Base-by-base conservation (phyloP, 2,329 filamentous ascomycete genomes). In the Pestalotiopsis sp. region DNA sequence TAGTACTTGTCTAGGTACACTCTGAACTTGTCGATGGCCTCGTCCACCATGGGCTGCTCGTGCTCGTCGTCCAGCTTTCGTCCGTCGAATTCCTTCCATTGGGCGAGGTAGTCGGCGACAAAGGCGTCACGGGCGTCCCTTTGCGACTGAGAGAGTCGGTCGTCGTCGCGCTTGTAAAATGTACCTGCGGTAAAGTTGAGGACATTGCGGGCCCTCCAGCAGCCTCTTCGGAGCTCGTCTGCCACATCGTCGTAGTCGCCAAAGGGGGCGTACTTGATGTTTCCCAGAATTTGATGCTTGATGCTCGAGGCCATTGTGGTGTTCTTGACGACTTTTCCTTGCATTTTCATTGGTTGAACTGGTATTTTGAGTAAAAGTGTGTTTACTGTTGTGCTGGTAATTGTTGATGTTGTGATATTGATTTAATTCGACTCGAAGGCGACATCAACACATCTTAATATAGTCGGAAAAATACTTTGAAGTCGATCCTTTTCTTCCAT, bases 1-100 rank as follows among this genome's bases (percentile, higher is more conserved):
- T 73, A 74, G 52, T 70, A 74, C 1, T 66, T 40, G 57, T 74
- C 72, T 2, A 75, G 57, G 14, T 62, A 39, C 3, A 65, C 5
- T 10, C 68, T 65, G 5, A 70, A 63, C 17, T n/a, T 13, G 24
- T 26, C 26, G 1, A 58, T 17, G 7, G 22, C 14, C 10, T 26
- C 56, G 17, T 26, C 22, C 20, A 24, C n/a, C 10, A 20, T 58
- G 11, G 56, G 56, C 26, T 26, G 20, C 4, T 10, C 56, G 10
- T 20, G 56, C 10, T 58, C 56, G 4, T 58, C 56, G 11, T 22
- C n/a, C 3, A 35, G 11, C 22, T 11, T 13, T 4, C 56, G 56
- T 2, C 20, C 13, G 35, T 38, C 17, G n/a, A 62, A 62, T 2
- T 62, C 17, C 30, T 38, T 7, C 22, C 22, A 17, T 20, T 48